Evolutionary conservation across 1,284 basidiomycete genomes (phyloP).

Genomic region (Rhodotorula sp.): DNA sequence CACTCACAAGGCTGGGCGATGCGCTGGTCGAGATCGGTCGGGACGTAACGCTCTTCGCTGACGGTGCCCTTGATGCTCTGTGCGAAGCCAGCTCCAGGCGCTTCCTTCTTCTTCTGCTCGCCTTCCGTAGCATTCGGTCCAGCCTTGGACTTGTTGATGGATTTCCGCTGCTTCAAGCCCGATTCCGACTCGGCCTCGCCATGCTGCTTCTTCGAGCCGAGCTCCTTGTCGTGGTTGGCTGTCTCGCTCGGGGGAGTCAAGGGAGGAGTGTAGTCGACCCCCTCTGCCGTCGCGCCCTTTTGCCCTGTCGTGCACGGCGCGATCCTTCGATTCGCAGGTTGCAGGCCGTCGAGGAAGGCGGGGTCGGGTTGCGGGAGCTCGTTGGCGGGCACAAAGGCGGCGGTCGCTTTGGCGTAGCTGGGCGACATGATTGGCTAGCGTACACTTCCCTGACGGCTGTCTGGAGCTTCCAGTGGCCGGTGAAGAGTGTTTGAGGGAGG

Average conservation of each 20-base stretch:
- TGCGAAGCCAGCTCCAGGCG: conserved; percentile 20
- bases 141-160: not conserved
- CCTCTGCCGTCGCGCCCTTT: too few species aligned
- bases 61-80: conserved; percentile 23
- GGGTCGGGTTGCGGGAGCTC: conserved; percentile 15
- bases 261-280: conserved; percentile 18
- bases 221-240: not conserved
- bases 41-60: conserved; percentile 12
- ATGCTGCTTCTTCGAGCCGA: not conserved
- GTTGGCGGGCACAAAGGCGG: conserved; percentile 13
- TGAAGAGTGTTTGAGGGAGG: not conserved
- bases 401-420: conserved; percentile 21
- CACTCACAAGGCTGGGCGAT: conserved; percentile 26
- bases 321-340: not conserved
- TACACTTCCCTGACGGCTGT: not conserved
- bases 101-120: not conserved
- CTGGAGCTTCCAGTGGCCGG: not conserved
- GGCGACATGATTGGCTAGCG: not conserved
- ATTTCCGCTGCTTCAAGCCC: not conserved
- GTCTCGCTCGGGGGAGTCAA: conserved; percentile 18
- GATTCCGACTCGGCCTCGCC: not conserved
- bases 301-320: not conserved
- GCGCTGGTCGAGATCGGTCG: conserved; percentile 23
- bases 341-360: conserved; percentile 2
- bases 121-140: not conserved